These are phyloP conservation scores for Paracoccidioides lutzii DNA, from an alignment of 2,329 filamentous ascomycete genomes.

Conservation along the genomic window DNA sequence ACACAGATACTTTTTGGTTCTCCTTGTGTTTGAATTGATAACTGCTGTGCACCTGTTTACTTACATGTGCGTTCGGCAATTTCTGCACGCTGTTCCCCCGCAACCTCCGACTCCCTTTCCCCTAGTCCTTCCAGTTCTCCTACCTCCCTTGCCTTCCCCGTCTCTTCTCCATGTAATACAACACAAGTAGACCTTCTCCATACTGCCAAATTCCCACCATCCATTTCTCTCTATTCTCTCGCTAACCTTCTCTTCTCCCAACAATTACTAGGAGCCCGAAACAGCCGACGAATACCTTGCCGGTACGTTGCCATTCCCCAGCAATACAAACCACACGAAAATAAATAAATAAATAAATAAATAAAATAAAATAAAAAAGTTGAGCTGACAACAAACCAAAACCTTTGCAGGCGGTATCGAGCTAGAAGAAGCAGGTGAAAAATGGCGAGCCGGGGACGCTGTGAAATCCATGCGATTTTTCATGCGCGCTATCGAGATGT, in stretches of 20 bases:
- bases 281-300: slow-evolving; percentile 57
- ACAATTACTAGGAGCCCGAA: slow-evolving; percentile 30
- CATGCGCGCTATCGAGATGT: slow-evolving; percentile 52
- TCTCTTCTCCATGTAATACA: too few species aligned
- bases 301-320: slow-evolving; percentile 23
- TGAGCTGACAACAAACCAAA: neutral
- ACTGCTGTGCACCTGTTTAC: too few species aligned
- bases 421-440: slow-evolving; percentile 58
- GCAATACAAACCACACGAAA: neutral
- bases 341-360: neutral
- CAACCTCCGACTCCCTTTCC: too few species aligned
- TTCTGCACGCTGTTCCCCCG: too few species aligned
- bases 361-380: neutral
- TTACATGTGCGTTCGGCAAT: too few species aligned
- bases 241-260: neutral
- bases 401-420: slow-evolving; percentile 45
- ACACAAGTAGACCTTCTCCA: too few species aligned
- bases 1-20: too few species aligned
- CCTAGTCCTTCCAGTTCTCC: too few species aligned
- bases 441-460: slow-evolving; percentile 60
- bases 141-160: too few species aligned
- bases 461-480: slow-evolving; percentile 48
- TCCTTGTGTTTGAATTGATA: too few species aligned
- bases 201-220: too few species aligned
- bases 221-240: neutral